These are phyloP conservation scores for Talaromyces sp. DNA, from an alignment of 2,329 filamentous ascomycete species.

Conservation along the genomic window DNA sequence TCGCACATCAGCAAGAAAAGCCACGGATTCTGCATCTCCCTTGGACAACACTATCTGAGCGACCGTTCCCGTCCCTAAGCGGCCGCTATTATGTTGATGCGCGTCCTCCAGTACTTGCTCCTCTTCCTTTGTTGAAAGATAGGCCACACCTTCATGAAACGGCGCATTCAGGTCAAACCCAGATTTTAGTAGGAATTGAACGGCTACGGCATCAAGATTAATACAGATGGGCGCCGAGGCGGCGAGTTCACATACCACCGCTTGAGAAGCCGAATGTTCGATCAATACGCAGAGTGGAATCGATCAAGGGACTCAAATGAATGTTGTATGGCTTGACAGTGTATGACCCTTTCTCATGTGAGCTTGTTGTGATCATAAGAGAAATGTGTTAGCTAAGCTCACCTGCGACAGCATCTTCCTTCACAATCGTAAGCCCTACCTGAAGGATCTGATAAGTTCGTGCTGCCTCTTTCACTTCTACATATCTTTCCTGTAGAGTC, in stretches of 20 bases:
- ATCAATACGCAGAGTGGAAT: conserved; percentile 55
- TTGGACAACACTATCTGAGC: conserved; percentile 47
- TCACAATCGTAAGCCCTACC: conserved; percentile 64
- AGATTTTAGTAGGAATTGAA: conserved; percentile 58
- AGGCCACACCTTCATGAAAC: conserved; percentile 57
- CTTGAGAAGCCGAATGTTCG: conserved; percentile 59
- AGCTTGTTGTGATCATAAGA: neutral
- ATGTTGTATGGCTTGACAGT: conserved; percentile 63
- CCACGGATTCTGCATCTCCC: conserved; percentile 51
- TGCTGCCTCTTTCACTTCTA: conserved; percentile 58
- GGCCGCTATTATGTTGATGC: conserved; percentile 32
- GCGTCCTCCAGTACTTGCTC: conserved; percentile 45
- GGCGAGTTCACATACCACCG: conserved; percentile 43
- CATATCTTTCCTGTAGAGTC: conserved; percentile 59
- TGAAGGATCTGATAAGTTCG: conserved; percentile 64
- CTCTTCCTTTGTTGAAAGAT: conserved; percentile 57
- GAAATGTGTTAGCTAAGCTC: conserved; percentile 18
- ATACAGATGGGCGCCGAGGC: neutral
- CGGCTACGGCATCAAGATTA: conserved; percentile 39
- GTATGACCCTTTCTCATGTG: conserved; percentile 45
- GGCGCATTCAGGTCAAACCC: conserved; percentile 58
- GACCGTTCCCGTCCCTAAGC: conserved; percentile 32
- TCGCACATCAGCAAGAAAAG: conserved; percentile 50
- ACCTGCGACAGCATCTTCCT: conserved; percentile 53
- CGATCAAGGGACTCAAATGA: conserved; percentile 55